phyloP scores from a whole-genome alignment of 1,284 basidiomycete species.

The Hymenochaete sp. region DNA sequence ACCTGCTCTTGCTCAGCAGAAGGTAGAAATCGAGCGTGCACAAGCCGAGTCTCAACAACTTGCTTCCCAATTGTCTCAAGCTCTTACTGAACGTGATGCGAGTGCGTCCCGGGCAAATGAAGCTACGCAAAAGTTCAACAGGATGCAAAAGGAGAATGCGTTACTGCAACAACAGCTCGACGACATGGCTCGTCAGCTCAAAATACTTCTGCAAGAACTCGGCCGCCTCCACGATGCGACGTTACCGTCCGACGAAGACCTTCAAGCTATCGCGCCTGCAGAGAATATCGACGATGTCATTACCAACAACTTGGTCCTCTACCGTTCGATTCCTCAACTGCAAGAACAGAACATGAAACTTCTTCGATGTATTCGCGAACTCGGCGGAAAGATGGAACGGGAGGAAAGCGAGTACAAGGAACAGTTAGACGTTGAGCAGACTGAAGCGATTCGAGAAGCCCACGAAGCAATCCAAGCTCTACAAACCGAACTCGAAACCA shows the following conservation, averaged over 20 bases:
- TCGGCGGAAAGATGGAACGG: constrained; percentile 69
- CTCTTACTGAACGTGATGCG: constrained; percentile 60
- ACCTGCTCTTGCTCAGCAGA: constrained; percentile 80
- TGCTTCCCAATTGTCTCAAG: constrained; percentile 68
- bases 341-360: constrained; percentile 89
- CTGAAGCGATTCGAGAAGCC: constrained; percentile 78
- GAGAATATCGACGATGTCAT: constrained; percentile 73
- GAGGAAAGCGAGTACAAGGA: constrained; percentile 66
- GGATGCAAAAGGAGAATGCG: constrained; percentile 40
- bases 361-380: constrained; percentile 73
- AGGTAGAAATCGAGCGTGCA: constrained; percentile 74
- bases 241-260: constrained; percentile 63
- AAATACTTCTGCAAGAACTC: constrained; percentile 70
- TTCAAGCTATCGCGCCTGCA: constrained; percentile 45
- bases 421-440: constrained; percentile 60
- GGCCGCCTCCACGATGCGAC: constrained; percentile 76
- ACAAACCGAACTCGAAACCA: constrained; percentile 63
- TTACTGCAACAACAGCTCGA: constrained; percentile 71
- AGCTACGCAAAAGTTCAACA: constrained; percentile 51
- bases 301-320: constrained; percentile 84
- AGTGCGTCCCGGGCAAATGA: constrained; percentile 43
- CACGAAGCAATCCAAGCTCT: constrained; percentile 79
- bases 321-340: constrained; percentile 71
- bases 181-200: constrained; percentile 85
- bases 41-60: constrained; percentile 72